Conservation (phyloP, 2,329 filamentous ascomycete genomes). For the Ophiostoma tasmaniense region DNA sequence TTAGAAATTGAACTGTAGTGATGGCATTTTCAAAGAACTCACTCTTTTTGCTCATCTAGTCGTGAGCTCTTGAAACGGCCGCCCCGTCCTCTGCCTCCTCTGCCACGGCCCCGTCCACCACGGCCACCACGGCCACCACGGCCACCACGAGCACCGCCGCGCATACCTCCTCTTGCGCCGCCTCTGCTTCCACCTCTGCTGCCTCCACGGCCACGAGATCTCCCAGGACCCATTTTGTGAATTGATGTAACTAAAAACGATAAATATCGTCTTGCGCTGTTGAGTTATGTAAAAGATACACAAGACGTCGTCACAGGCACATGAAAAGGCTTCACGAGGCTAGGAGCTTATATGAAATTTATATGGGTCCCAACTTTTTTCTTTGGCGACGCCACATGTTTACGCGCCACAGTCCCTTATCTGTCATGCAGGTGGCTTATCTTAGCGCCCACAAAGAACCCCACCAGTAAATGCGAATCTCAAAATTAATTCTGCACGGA, state of each 20-base stretch:
- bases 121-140: conserved; percentile 8
- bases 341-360: conserved; percentile 12
- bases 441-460: conserved; percentile 46
- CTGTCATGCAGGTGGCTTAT: conserved; percentile 31
- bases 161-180: conserved; percentile 23
- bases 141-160: conserved; percentile 10
- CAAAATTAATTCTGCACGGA: conserved; percentile 23
- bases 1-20: background rate
- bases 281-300: background rate
- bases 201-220: conserved; percentile 25
- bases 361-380: conserved; percentile 5
- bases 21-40: conserved; percentile 19
- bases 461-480: conserved; percentile 22
- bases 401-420: conserved; percentile 27
- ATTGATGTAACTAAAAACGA: background rate
- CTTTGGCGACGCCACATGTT: conserved; percentile 10
- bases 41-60: conserved; percentile 38
- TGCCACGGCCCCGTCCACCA: conserved; percentile 23
- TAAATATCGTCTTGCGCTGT: background rate
- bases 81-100: conserved; percentile 25
- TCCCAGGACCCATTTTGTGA: conserved; percentile 30
- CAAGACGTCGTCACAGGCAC: background rate
- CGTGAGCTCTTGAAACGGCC: conserved; percentile 39
- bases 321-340: conserved; percentile 16
- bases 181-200: conserved; percentile 28